Evolutionary conservation across 2,329 filamentous ascomycete species (phyloP).

Genomic region (Stachybotrys elegans): DNA sequence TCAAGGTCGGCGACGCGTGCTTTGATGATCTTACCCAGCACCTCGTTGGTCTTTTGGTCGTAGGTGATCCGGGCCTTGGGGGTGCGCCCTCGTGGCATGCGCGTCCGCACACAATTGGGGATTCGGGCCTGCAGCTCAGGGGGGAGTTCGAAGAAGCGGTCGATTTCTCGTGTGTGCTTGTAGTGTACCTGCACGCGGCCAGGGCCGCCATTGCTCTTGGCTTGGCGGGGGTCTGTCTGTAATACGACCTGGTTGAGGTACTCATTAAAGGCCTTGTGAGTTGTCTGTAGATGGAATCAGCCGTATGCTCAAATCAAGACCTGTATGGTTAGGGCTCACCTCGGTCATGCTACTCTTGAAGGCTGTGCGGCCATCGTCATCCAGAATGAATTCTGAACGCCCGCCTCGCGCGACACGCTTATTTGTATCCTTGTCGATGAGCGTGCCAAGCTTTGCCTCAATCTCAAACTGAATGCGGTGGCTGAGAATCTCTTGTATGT

Average conservation of each 20-base stretch:
- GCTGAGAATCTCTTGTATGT: slow-evolving; percentile 57
- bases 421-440: slow-evolving; percentile 69
- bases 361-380: slow-evolving; percentile 52
- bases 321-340: no score
- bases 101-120: slow-evolving; percentile 57
- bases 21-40: slow-evolving; percentile 86
- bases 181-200: slow-evolving; percentile 66
- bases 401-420: slow-evolving; percentile 64
- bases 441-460: slow-evolving; percentile 84
- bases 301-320: no score
- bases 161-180: slow-evolving; percentile 74
- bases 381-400: slow-evolving; percentile 65
- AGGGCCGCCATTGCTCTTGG: slow-evolving; percentile 39
- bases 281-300: slow-evolving; percentile 50
- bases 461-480: slow-evolving; percentile 78
- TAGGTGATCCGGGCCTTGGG: slow-evolving; percentile 60
- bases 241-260: slow-evolving; percentile 70
- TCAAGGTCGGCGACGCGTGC: slow-evolving; percentile 84
- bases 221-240: slow-evolving; percentile 51
- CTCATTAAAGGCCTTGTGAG: slow-evolving; percentile 79
- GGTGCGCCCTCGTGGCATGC: slow-evolving; percentile 46
- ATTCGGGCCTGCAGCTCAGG: slow-evolving; percentile 52
- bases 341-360: slow-evolving; percentile 91
- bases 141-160: slow-evolving; percentile 77
- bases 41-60: slow-evolving; percentile 64